Evolutionary conservation across 306 rosid genomes (phyloP).

Genomic region (Myrica gale): DNA sequence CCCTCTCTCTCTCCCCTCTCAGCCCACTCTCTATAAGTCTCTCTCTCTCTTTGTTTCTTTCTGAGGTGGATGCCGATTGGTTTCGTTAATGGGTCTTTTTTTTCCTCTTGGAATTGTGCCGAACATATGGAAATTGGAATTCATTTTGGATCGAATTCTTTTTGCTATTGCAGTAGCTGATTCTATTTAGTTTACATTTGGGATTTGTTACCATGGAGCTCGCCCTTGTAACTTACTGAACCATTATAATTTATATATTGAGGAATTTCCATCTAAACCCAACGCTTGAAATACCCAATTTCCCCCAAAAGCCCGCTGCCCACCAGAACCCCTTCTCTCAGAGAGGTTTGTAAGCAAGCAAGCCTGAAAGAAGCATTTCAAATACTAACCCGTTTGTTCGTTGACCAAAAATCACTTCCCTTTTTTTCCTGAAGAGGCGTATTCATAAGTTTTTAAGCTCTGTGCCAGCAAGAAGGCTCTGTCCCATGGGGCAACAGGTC

Average conservation of each 20-base stretch:
- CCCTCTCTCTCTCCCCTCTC: too few relatives aligned
- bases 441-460: slow-evolving; percentile 57
- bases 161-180: too few relatives aligned
- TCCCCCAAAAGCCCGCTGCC: slow-evolving; percentile 33
- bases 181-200: too few relatives aligned
- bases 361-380: slow-evolving; percentile 43
- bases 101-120: too few relatives aligned
- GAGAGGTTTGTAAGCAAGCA: slow-evolving; percentile 26
- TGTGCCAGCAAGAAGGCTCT: slow-evolving; percentile 50
- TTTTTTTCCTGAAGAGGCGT: slow-evolving; percentile 39
- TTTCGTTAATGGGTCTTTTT: too few relatives aligned
- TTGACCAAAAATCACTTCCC: slow-evolving; percentile 10
- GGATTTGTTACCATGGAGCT: too few relatives aligned
- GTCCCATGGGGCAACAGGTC: slow-evolving; percentile 53
- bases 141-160: too few relatives aligned
- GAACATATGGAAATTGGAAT: too few relatives aligned
- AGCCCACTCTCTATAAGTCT: too few relatives aligned
- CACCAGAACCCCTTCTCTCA: slow-evolving; percentile 23
- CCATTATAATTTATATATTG: slow-evolving; percentile 19
- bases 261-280: slow-evolving; percentile 1
- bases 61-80: too few relatives aligned
- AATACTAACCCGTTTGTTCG: slow-evolving; percentile 30
- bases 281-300: slow-evolving; percentile 5
- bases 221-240: slow-evolving; percentile 3
- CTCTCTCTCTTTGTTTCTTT: too few relatives aligned